Base-by-base conservation (phyloP, 2,329 filamentous ascomycete species). In the Diaporthe sp. region DNA sequence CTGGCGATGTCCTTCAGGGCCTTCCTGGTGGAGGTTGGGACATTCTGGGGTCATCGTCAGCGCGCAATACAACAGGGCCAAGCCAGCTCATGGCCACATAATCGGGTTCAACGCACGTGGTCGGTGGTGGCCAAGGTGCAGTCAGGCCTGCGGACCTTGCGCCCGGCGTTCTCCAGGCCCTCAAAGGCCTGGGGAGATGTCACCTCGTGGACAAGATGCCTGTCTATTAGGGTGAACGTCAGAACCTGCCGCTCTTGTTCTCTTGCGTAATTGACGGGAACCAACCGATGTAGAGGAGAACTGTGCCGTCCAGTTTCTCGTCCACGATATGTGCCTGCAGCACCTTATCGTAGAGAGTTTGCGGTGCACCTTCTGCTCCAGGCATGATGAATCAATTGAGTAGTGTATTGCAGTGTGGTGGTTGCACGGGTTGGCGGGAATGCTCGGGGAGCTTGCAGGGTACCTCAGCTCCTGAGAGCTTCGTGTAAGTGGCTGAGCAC, bases 161-260 rank as follows among this genome's bases (percentile, higher is more conserved):
- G 93, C 79, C 92, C 92, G 68, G 97, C 96, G 85, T 98, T 98
- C 84, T 93, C 94, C 72, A 98, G 91, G 70, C 96, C 96, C 85
- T 99, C 97, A 81, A 98, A 99, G 65, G 97, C 97, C 95, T 98
- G 97, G 78, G 97, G 97, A 81, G 96, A 98, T 81, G 97, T 99
- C 84, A 99, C 97, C 89, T 99, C 97, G 84, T 99, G 97, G 77
- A 98, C 96, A 77, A 99, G 90, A 89, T 99, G 97, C 85, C 97
- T 92, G 87, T 98, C 95, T 96, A 81, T 53, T 74, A 75, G 51
- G 8, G 37, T 57, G 19, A 12, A 22, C 25, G 67, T 77, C 59
- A 73, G 75, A 68, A 42, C 12, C 31, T 39, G 9, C n/a, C 58
- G 62, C 22, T 3, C 42, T 15, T 28, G 17, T n/a, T 44, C 6